These are phyloP conservation scores for Pleurotus tuber-regium DNA, from an alignment of 768 basidiomycete species.

Conservation along the genomic window DNA sequence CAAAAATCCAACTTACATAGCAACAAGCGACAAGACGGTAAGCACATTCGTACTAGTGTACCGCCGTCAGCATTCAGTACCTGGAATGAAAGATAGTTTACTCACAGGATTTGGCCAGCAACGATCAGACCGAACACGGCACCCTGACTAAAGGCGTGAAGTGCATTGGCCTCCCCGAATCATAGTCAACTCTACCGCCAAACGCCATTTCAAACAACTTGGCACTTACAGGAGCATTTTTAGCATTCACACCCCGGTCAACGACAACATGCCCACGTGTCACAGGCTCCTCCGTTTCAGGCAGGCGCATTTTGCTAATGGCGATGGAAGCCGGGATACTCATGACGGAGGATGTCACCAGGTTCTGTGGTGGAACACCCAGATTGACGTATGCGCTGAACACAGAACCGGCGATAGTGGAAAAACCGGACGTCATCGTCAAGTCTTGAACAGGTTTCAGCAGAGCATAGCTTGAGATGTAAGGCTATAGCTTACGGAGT, in stretches of 20 bases:
- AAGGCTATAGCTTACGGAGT: slow-evolving; percentile 45
- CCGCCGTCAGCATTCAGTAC: background rate
- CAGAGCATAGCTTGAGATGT: background rate
- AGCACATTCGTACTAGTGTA: slow-evolving; percentile 70
- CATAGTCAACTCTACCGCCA: slow-evolving; percentile 2
- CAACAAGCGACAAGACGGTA: slow-evolving; percentile 80
- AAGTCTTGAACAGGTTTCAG: slow-evolving; percentile 55
- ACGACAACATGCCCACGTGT: slow-evolving; percentile 80
- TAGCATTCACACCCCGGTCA: slow-evolving; percentile 67
- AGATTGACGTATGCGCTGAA: slow-evolving; percentile 78
- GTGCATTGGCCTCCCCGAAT: slow-evolving; percentile 57
- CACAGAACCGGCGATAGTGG: slow-evolving; percentile 91
- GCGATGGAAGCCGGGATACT: slow-evolving; percentile 93
- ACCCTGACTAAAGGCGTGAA: slow-evolving; percentile 87
- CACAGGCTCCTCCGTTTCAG: slow-evolving; percentile 82
- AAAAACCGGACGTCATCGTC: slow-evolving; percentile 90
- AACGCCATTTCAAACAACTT: background rate
- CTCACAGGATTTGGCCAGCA: slow-evolving; percentile 84
- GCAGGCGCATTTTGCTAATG: slow-evolving; percentile 84
- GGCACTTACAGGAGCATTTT: slow-evolving; percentile 47
- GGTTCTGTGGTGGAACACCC: slow-evolving; percentile 76
- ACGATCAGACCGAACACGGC: slow-evolving; percentile 83
- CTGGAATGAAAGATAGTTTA: slow-evolving; percentile 6
- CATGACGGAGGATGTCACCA: slow-evolving; percentile 91
- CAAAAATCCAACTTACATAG: slow-evolving; percentile 34